Conservation (phyloP, 225 moss, liverwort and hornwort genomes). For the Bryoerythrophyllum caledonicum region DNA sequence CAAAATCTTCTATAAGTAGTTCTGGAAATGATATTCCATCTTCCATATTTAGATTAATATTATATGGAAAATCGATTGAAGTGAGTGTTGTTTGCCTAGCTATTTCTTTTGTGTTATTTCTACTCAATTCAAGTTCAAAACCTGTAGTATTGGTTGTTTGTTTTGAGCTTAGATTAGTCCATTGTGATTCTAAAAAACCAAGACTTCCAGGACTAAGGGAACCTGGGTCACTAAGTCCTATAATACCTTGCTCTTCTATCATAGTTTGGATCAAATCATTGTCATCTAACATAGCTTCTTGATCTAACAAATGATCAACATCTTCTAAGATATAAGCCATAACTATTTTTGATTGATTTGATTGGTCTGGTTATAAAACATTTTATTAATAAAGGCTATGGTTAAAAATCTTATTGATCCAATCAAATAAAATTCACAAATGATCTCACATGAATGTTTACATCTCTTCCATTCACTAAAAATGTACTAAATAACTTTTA, state of each 20-base stretch:
- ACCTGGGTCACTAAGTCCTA: conserved; percentile 19
- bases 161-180: background rate
- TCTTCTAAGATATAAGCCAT: conserved; percentile 30
- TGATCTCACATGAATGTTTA: too few relatives aligned
- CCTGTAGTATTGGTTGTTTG: background rate
- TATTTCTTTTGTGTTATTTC: too few relatives aligned
- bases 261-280: background rate
- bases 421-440: too few relatives aligned
- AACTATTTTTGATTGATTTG: background rate
- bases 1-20: background rate
- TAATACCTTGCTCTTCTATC: background rate
- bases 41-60: background rate
- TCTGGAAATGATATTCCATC: background rate
- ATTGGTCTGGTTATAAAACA: background rate
- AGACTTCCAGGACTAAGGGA: background rate
- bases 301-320: background rate
- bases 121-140: too few relatives aligned
- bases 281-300: background rate
- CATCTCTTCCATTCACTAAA: too few relatives aligned
- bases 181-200: background rate
- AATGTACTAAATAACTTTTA: too few relatives aligned
- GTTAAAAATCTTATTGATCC: too few relatives aligned
- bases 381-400: too few relatives aligned
- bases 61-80: too few relatives aligned
- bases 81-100: too few relatives aligned